A percentile compares a stretch with the other conserved stretches of the same genome.
phyloP scores from a whole-genome alignment of 768 basidiomycete genomes.

The Pleurotus cornucopiae region DNA sequence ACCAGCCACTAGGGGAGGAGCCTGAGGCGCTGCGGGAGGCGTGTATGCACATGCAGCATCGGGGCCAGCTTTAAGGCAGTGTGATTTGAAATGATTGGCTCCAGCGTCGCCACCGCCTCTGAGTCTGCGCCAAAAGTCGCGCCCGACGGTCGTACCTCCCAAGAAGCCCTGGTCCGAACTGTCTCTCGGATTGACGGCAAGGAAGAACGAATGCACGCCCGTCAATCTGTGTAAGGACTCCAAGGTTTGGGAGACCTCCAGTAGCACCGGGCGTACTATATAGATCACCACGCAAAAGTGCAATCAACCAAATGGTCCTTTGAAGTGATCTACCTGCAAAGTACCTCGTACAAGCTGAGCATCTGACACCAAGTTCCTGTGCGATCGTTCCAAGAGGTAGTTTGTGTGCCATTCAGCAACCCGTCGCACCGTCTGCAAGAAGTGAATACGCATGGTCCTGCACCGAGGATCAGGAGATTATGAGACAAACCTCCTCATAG shows the following conservation, averaged over 20 bases:
- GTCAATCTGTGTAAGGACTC: slow-evolving; percentile 47
- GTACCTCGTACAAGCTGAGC: slow-evolving; percentile 8
- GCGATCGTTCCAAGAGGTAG: slow-evolving; percentile 42
- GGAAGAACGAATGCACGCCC: slow-evolving; percentile 57
- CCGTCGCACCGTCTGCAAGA: slow-evolving; percentile 38
- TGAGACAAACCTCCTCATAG: slow-evolving; percentile 52
- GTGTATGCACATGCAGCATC: slow-evolving; percentile 9
- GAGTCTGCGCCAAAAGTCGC: slow-evolving; percentile 64
- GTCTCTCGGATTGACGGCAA: slow-evolving; percentile 53
- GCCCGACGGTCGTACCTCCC: slow-evolving; percentile 55
- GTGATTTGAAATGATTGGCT: slow-evolving; percentile 49
- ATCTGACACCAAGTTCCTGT: not conserved
- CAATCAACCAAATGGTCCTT: not conserved
- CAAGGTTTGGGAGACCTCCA: slow-evolving; percentile 46
- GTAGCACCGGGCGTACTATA: slow-evolving; percentile 44
- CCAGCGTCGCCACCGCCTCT: slow-evolving; percentile 57
- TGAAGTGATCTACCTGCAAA: not conserved
- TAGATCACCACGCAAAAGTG: slow-evolving; percentile 6
- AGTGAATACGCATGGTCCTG: slow-evolving; percentile 17
- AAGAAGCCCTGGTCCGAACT: slow-evolving; percentile 50
- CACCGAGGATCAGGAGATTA: slow-evolving; percentile 10
- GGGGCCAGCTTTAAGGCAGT: slow-evolving; percentile 29
- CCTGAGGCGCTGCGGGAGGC: slow-evolving; percentile 10
- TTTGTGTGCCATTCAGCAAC: slow-evolving; percentile 65
- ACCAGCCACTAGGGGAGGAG: slow-evolving; percentile 6